These are phyloP conservation scores for Aspergillaceae sp. DNA, from an alignment of 2,329 filamentous ascomycete species.

Conservation along the genomic window DNA sequence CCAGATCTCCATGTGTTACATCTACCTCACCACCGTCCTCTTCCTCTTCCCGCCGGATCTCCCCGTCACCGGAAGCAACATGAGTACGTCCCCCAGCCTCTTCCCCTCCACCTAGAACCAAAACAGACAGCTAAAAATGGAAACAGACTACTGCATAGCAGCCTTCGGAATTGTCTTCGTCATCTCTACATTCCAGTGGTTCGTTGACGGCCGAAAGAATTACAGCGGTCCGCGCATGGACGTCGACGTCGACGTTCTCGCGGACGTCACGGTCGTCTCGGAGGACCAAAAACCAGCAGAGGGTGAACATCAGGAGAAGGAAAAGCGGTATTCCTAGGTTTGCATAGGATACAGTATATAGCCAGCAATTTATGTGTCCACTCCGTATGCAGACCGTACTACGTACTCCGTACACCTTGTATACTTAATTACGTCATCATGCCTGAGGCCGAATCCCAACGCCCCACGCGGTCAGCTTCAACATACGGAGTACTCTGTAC, in stretches of 20 bases:
- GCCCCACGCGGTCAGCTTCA: too few species aligned
- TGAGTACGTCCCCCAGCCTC: constrained; percentile 47
- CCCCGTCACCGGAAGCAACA: constrained; percentile 57
- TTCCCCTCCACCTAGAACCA: not conserved
- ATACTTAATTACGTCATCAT: too few species aligned
- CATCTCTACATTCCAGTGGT: constrained; percentile 51
- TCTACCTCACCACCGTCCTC: constrained; percentile 62
- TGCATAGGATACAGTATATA: too few species aligned
- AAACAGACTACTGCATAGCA: constrained; percentile 38
- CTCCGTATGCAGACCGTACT: too few species aligned
- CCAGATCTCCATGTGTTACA: constrained; percentile 54
- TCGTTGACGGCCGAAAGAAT: constrained; percentile 54
- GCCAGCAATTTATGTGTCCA: too few species aligned
- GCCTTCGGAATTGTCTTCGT: constrained; percentile 51
- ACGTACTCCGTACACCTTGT: too few species aligned
- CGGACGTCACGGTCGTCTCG: constrained; percentile 10
- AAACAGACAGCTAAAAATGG: not conserved
- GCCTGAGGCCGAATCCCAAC: too few species aligned
- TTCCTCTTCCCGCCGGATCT: constrained; percentile 65
- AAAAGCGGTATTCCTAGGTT: not conserved
- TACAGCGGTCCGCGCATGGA: constrained; percentile 47
- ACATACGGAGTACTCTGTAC: too few species aligned
- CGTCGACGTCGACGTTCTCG: constrained; percentile 27
- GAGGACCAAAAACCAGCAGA: not conserved
- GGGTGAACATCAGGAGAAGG: not conserved